Percentiles rank a stretch among this genome's conserved stretches.
These are phyloP conservation scores for Quercus lobata DNA, from an alignment of 331 rosid species.

Conservation along the genomic window DNA sequence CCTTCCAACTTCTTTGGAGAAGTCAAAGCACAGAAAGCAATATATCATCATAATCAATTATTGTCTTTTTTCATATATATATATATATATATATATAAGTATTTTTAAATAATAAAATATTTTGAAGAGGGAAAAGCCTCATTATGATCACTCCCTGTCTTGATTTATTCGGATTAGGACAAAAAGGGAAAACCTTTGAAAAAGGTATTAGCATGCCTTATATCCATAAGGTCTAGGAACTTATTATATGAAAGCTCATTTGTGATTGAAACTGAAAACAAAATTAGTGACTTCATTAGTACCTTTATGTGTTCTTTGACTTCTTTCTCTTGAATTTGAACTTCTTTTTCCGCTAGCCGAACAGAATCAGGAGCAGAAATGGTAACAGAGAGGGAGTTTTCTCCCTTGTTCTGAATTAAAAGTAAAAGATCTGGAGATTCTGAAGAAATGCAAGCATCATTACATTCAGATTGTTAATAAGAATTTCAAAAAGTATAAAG, in stretches of 20 bases:
- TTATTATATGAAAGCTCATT: neutral
- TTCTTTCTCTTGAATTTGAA: slow-evolving; percentile 28
- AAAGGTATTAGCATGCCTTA: neutral
- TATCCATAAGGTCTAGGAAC: neutral
- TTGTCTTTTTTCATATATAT: too few relatives aligned
- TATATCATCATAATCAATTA: neutral
- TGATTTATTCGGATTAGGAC: neutral
- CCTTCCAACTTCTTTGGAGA: neutral
- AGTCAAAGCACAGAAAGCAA: neutral
- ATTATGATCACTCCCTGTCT: neutral
- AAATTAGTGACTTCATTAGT: neutral
- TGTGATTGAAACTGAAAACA: neutral
- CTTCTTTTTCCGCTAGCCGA: slow-evolving; percentile 19
- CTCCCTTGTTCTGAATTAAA: slow-evolving; percentile 50
- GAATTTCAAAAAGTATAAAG: neutral
- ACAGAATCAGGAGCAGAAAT: slow-evolving; percentile 47
- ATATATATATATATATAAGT: neutral
- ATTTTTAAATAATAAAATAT: neutral
- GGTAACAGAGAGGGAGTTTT: slow-evolving; percentile 19
- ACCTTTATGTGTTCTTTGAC: slow-evolving; percentile 34
- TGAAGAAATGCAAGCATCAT: slow-evolving; percentile 15
- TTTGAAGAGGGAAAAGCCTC: neutral
- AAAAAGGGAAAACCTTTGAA: neutral
- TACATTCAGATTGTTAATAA: neutral
- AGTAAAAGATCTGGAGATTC: slow-evolving; percentile 44